These are phyloP conservation scores for Brassica cretica DNA, from an alignment of 345 rosid genomes.

Conservation along the genomic window DNA sequence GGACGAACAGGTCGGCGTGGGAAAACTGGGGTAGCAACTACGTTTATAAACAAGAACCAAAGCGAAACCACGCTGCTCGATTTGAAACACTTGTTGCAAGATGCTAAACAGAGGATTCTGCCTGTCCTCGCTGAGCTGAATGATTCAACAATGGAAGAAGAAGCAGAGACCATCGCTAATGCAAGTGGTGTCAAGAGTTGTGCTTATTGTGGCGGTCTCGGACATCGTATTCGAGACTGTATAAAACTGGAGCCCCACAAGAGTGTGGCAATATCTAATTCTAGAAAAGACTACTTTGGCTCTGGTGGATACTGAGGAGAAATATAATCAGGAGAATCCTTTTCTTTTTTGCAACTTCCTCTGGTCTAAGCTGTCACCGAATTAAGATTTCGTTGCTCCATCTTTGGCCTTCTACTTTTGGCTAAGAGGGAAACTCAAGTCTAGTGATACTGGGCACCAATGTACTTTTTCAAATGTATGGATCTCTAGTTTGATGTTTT, in stretches of 20 bases:
- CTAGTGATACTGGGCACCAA: neutral
- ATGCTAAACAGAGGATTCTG: slow-evolving; percentile 90
- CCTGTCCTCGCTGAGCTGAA: slow-evolving; percentile 83
- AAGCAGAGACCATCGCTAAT: slow-evolving; percentile 53
- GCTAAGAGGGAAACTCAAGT: slow-evolving; percentile 1
- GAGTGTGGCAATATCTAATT: slow-evolving; percentile 73
- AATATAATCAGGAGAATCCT: slow-evolving; percentile 36
- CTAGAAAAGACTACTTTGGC: slow-evolving; percentile 83
- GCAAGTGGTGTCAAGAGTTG: slow-evolving; percentile 73
- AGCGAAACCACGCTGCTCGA: slow-evolving; percentile 83
- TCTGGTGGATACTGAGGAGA: slow-evolving; percentile 79
- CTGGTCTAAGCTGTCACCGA: neutral
- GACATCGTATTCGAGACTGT: slow-evolving; percentile 82
- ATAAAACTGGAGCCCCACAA: slow-evolving; percentile 89
- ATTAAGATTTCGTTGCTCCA: neutral
- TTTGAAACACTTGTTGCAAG: slow-evolving; percentile 84
- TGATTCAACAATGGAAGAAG: slow-evolving; percentile 81
- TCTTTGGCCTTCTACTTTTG: slow-evolving; percentile 4
- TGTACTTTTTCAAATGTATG: neutral
- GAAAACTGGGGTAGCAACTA: slow-evolving; percentile 89
- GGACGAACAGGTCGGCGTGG: slow-evolving; percentile 95
- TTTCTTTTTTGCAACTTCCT: neutral
- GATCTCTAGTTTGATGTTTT: neutral
- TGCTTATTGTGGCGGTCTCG: slow-evolving; percentile 92
- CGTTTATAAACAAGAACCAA: slow-evolving; percentile 93